Conservation (phyloP, 495 filamentous ascomycete genomes). For the Parachaetomium inaequale region DNA sequence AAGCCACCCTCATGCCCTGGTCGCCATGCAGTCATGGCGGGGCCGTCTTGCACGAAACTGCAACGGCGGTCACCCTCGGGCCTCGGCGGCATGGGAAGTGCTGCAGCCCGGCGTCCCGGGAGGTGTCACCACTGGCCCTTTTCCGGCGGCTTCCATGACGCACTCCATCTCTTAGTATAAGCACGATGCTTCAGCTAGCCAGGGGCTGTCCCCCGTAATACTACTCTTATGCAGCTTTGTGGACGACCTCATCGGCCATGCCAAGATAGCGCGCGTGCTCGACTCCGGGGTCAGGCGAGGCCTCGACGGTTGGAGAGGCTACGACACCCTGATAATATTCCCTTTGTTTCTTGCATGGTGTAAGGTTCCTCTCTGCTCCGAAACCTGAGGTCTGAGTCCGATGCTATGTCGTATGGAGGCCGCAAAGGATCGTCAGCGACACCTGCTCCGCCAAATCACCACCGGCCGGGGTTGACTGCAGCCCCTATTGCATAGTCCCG, state of each 20-base stretch:
- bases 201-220: not conserved
- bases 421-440: constrained; percentile 6
- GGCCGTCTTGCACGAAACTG: not conserved
- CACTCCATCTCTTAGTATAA: not conserved
- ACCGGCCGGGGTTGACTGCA: not conserved
- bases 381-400: not conserved
- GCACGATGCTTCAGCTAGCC: constrained; percentile 4
- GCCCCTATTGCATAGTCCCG: not conserved
- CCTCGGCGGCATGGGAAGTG: not conserved
- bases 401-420: not conserved
- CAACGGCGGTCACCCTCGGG: not conserved
- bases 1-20: not conserved
- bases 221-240: not conserved
- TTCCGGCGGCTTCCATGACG: not conserved
- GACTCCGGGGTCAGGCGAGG: not conserved
- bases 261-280: not conserved
- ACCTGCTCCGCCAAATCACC: not conserved
- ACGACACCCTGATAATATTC: not conserved
- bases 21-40: constrained; percentile 5
- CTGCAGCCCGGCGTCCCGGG: not conserved
- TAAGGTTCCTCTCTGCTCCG: not conserved
- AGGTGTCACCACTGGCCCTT: not conserved
- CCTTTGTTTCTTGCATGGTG: not conserved
- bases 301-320: not conserved
- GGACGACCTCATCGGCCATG: not conserved